Base-by-base conservation (phyloP, 225 moss, liverwort and hornwort species). In the Straminergon stramineum region DNA sequence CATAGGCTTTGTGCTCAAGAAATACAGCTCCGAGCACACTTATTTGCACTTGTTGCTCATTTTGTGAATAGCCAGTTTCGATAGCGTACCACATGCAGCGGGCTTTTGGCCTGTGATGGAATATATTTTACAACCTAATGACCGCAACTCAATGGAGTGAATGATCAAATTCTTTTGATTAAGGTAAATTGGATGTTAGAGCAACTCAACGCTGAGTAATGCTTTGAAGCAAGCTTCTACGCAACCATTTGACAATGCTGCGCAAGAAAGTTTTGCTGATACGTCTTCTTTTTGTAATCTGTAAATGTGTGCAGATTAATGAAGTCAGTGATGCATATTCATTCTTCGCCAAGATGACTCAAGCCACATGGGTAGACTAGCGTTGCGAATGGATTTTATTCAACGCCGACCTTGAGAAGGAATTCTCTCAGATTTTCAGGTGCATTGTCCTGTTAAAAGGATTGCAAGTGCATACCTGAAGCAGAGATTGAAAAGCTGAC, bases 291-390 rank as follows among this genome's bases (percentile, higher is more conserved):
- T 89, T 84, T 86, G 58, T 41, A 52, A 60, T 86, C 73, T 90
- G 78, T 91, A 65, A 83, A 88, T 92, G 86, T 2, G 77, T 91
- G 89, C 92, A 94, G 94, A 94, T 94, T 56, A 91, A 92, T 85
- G 94, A 94, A 91, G 94, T 94, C 35, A 92, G 92, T 79, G 94
- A 94, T 74, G 75, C 89, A n/a, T 94, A 94, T 69, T 90, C 94
- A 15, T 94, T 94, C 85, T 90, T 94, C 64, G 94, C 92, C 89
- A 91, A 90, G 94, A 87, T 91, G 90, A 90, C 79, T 39, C 90
- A 69, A 83, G 85, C 92, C 74, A 51, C 85, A 83, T 92, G 94
- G 94, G 62, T 83, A 55, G 83, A 87, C 48, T 94, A 93, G 85
- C 41, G 41, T 15, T 84, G 90, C 69, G 11, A 56, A 37, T n/a